Percentiles rank a stretch among this genome's conserved stretches.
Evolutionary conservation across 2,329 filamentous ascomycete genomes (phyloP).

Genomic region (Fusarium protoensiforme): DNA sequence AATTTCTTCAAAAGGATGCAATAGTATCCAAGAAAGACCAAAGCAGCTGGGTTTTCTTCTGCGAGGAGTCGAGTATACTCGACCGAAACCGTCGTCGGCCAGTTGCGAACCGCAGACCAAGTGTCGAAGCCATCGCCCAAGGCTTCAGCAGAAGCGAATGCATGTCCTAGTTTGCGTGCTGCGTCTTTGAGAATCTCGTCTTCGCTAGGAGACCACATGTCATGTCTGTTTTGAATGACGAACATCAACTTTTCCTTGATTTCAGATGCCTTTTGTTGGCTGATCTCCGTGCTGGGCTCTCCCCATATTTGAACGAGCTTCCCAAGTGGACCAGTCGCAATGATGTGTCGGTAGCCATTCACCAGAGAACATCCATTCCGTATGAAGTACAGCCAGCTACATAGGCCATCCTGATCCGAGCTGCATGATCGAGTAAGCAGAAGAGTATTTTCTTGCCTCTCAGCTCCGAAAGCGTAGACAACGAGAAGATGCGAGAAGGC

Average conservation of each 20-base stretch:
- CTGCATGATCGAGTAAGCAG: neutral
- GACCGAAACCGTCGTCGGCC: slow-evolving; percentile 7
- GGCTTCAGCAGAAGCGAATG: neutral
- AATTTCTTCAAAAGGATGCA: slow-evolving; percentile 18
- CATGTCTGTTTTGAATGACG: neutral
- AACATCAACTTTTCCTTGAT: neutral
- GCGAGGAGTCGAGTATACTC: slow-evolving; percentile 10
- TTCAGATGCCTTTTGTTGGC: neutral
- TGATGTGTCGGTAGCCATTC: slow-evolving; percentile 1
- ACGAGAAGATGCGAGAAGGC: slow-evolving; percentile 12
- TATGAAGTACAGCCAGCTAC: slow-evolving; percentile 19
- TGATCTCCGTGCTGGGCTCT: neutral
- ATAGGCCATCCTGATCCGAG: neutral
- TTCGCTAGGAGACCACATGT: neutral
- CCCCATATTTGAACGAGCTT: slow-evolving; percentile 8
- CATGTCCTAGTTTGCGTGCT: neutral
- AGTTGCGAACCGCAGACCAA: slow-evolving; percentile 3
- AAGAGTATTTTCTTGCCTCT: neutral
- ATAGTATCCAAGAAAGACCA: slow-evolving; percentile 15
- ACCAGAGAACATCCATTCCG: slow-evolving; percentile 13
- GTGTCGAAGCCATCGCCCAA: neutral
- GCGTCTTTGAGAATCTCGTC: neutral
- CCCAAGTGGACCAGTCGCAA: slow-evolving; percentile 2
- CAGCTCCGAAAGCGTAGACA: slow-evolving; percentile 7
- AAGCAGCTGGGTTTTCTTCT: slow-evolving; percentile 1